Percentiles rank a stretch among this genome's conserved stretches.
These are phyloP conservation scores for Ministeria vibrans DNA, from an alignment of 78 protist species.

Conservation along the genomic window DNA sequence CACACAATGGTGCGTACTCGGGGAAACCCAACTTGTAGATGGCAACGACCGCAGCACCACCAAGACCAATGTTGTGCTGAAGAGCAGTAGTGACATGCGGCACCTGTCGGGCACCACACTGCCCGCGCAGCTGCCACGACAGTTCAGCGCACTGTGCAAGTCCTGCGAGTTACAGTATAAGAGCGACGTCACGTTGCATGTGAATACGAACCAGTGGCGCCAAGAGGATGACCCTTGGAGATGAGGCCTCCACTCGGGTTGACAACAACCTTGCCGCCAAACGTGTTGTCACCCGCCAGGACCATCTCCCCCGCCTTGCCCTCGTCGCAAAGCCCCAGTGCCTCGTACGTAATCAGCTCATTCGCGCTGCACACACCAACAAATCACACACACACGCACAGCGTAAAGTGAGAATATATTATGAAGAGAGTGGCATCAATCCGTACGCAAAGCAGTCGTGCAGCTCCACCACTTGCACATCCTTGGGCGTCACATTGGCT, in stretches of 20 bases:
- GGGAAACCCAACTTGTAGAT: slow-evolving; percentile 17
- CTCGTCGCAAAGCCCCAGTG: slow-evolving; percentile 25
- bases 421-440: too few species aligned
- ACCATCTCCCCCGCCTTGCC: slow-evolving; percentile 24
- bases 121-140: slow-evolving; percentile 35
- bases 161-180: slow-evolving; percentile 16
- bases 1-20: too few species aligned
- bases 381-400: too few species aligned
- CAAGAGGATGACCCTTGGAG: slow-evolving; percentile 20
- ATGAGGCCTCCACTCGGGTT: slow-evolving; percentile 43
- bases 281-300: slow-evolving; percentile 30
- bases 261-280: slow-evolving; percentile 44
- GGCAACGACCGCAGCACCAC: slow-evolving; percentile 31
- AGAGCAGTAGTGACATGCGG: background rate
- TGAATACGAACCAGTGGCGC: slow-evolving; percentile 10
- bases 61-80: slow-evolving; percentile 39
- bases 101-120: slow-evolving; percentile 24
- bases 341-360: slow-evolving; percentile 47
- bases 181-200: background rate
- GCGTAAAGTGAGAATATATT: too few species aligned
- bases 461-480: slow-evolving; percentile 33
- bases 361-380: too few species aligned
- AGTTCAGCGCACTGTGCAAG: slow-evolving; percentile 33
- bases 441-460: slow-evolving; percentile 47
- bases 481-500: slow-evolving; percentile 11